Conservation (phyloP, 805 yeast genomes). For the Zygosaccharomyces siamensis region DNA sequence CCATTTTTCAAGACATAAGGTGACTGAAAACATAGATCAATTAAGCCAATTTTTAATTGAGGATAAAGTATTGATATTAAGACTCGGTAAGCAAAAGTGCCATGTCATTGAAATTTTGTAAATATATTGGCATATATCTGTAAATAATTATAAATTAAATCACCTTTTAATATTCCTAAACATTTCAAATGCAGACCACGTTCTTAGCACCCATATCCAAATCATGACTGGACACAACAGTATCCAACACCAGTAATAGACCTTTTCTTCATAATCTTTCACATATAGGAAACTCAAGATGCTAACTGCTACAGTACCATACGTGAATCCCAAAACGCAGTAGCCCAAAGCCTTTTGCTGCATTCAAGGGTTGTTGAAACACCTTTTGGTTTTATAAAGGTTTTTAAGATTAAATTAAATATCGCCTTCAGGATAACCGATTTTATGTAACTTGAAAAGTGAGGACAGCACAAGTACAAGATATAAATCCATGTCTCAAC, state of each 20-base stretch:
- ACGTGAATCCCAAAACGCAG: conserved; percentile 19
- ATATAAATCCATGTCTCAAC: conserved; percentile 2
- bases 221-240: conserved; percentile 27
- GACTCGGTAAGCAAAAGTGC: conserved; percentile 72
- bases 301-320: conserved; percentile 14
- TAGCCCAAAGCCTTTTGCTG: conserved; percentile 19
- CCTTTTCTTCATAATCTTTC: conserved; percentile 8
- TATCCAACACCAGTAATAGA: conserved; percentile 31
- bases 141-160: conserved; percentile 4
- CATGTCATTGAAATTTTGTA: conserved; percentile 43
- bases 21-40: conserved; percentile 43
- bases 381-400: not conserved
- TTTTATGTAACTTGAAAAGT: not conserved
- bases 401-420: not conserved
- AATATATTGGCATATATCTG: conserved; percentile 7
- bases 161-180: conserved; percentile 28
- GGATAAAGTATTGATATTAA: conserved; percentile 53
- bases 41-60: conserved; percentile 52
- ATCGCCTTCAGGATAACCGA: not conserved
- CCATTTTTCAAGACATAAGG: conserved; percentile 55
- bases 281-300: conserved; percentile 13
- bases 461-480: not conserved
- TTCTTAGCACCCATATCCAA: conserved; percentile 34
- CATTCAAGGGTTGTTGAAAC: conserved; percentile 13
- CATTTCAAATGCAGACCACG: conserved; percentile 35